A percentile compares a stretch with the other conserved stretches of the same genome.
phyloP scores from a whole-genome alignment of 2,329 filamentous ascomycete genomes.

The Macroventuria anomochaeta region DNA sequence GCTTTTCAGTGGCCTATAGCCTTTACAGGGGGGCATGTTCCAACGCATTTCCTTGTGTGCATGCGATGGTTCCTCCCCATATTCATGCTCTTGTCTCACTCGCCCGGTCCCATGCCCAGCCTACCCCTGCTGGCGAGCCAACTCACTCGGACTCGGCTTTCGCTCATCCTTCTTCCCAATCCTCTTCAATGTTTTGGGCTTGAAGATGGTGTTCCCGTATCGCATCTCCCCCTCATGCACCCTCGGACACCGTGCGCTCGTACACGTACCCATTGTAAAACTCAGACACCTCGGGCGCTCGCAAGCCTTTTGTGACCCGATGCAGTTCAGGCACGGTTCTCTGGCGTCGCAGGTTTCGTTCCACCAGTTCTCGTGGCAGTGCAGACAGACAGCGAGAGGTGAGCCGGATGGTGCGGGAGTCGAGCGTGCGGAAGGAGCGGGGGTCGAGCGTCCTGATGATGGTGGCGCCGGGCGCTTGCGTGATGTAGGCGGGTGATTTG shows the following conservation, averaged over 20 bases:
- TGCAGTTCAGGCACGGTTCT: slow-evolving; percentile 16
- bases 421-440: background rate
- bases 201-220: background rate
- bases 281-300: slow-evolving; percentile 3
- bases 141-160: background rate
- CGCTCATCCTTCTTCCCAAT: background rate
- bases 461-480: background rate
- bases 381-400: background rate
- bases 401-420: background rate
- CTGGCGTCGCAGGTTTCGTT: slow-evolving; percentile 7
- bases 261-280: background rate
- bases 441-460: background rate
- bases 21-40: too few relatives aligned
- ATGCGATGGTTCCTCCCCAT: background rate
- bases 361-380: slow-evolving; percentile 18
- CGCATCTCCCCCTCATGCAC: background rate
- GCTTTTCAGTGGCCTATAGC: too few relatives aligned
- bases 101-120: too few relatives aligned
- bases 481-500: background rate
- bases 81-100: too few relatives aligned
- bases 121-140: background rate
- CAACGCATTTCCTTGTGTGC: background rate
- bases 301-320: background rate
- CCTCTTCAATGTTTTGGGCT: slow-evolving; percentile 12
- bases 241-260: background rate